Evolutionary conservation across 2,329 filamentous ascomycete species (phyloP), one percentile per base, ranked within the genome.

Genomic region (Cladorrhinum sp.): DNA sequence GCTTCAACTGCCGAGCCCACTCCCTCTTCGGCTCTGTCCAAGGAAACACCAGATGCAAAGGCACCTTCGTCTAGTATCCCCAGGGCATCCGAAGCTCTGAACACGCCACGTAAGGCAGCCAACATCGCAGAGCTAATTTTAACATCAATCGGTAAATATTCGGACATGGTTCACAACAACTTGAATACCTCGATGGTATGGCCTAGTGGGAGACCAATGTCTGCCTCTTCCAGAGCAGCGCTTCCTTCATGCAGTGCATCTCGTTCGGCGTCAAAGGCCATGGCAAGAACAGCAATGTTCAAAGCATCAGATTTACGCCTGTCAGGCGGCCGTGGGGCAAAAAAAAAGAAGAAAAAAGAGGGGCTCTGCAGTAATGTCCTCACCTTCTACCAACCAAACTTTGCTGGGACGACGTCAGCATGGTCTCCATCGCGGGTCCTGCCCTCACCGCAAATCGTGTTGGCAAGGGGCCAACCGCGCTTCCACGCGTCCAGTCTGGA

Each of bases 341-440:
- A 13, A 45, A 3, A 7, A 13, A 45, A 18, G 18, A n/a, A n/a
- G 18, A 13, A 10, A 18, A n/a, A 45, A 45, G 16, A 45, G 41
- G 4, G 8, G n/a, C 18, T 18, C 41, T 45, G 41, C 41, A 3
- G 18, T n/a, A 22, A 13, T 18, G 8, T 20, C 20, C 4, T 9
- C n/a, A 22, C 3, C 41, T 18, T 18, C n/a, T 3, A 12, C 41
- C 4, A 45, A 16, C 41, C 18, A 45, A 45, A 22, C 4, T n/a
- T 3, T 18, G 6, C 5, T n/a, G 16, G 16, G 16, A 22, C 41
- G 10, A 7, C 20, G 10, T 13, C 36, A 5, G 38, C 53, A 6
- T 58, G 61, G 1, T 41, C 61, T 20, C 38, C 36, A 3, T 50
- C 52, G 13, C 36, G 55, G 29, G 55, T 32, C 5, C 45, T 65